phyloP scores from a whole-genome alignment of 495 filamentous ascomycete species.

The Penicillium arizonense region DNA sequence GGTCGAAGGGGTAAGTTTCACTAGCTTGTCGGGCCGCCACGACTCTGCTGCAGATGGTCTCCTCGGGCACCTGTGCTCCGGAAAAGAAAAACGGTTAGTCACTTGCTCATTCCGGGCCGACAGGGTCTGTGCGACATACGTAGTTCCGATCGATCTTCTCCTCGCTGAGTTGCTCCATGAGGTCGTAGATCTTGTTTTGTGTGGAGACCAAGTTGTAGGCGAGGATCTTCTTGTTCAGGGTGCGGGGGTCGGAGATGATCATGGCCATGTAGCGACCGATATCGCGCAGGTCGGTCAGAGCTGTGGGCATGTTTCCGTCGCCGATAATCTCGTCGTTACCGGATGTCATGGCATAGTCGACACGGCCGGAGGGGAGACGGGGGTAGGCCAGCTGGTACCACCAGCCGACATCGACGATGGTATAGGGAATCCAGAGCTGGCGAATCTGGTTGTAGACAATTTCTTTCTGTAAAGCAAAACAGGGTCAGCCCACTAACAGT shows the following conservation, averaged over 20 bases:
- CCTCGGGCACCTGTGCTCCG: constrained; percentile 37
- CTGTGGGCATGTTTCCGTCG: constrained; percentile 47
- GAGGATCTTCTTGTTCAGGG: constrained; percentile 56
- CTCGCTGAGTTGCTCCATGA: constrained; percentile 51
- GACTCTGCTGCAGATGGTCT: constrained; percentile 42
- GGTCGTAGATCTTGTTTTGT: constrained; percentile 48
- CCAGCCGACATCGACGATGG: constrained; percentile 60
- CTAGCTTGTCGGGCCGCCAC: constrained; percentile 42
- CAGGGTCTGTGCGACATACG: constrained; percentile 36
- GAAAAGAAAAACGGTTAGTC: constrained; percentile 10
- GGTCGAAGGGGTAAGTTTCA: constrained; percentile 48
- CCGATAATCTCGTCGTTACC: constrained; percentile 48
- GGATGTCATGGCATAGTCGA: constrained; percentile 49
- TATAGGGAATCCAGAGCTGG: constrained; percentile 54
- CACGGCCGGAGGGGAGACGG: constrained; percentile 48
- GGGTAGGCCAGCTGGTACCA: constrained; percentile 58
- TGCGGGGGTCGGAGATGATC: constrained; percentile 55
- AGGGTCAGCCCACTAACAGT: constrained; percentile 7
- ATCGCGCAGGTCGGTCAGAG: constrained; percentile 53
- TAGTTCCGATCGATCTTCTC: constrained; percentile 52
- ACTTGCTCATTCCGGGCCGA: not conserved
- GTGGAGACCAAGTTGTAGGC: constrained; percentile 49
- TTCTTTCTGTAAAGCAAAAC: constrained; percentile 44
- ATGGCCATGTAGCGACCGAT: constrained; percentile 55
- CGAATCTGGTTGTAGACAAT: constrained; percentile 55